phyloP scores from a whole-genome alignment of 176 grass and related monocot species.

The Oryza brachyantha region DNA sequence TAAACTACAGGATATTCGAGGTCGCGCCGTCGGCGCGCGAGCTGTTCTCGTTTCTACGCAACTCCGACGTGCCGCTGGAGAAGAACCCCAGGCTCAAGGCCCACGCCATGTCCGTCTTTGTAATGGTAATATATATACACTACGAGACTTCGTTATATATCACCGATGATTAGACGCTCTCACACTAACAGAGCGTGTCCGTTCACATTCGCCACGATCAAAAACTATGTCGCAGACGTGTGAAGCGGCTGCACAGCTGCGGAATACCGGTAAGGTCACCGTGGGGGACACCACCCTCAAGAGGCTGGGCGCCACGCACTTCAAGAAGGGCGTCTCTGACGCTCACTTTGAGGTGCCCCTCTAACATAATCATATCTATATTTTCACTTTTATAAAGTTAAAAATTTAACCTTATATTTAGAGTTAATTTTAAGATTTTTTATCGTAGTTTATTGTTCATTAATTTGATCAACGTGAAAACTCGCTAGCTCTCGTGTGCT shows the following conservation, averaged over 20 bases:
- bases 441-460: no score
- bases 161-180: no score
- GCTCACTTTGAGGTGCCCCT: slow-evolving; percentile 78
- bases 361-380: no score
- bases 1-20: slow-evolving; percentile 63
- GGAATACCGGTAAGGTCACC: slow-evolving; percentile 77
- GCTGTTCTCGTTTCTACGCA: slow-evolving; percentile 82
- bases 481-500: background rate
- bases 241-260: slow-evolving; percentile 75
- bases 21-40: slow-evolving; percentile 71
- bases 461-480: background rate
- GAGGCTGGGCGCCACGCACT: slow-evolving; percentile 63
- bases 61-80: slow-evolving; percentile 71
- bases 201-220: background rate
- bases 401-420: no score
- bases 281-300: slow-evolving; percentile 83
- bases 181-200: background rate
- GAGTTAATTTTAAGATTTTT: no score
- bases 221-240: slow-evolving; percentile 51
- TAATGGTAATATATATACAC: slow-evolving; percentile 71
- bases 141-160: background rate
- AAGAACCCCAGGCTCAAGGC: no score
- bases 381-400: no score
- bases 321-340: slow-evolving; percentile 58
- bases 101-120: slow-evolving; percentile 84